Percentiles rank a stretch among this genome's conserved stretches.
Conservation (phyloP, 2,329 filamentous ascomycete species). For the Neonectria sp. region DNA sequence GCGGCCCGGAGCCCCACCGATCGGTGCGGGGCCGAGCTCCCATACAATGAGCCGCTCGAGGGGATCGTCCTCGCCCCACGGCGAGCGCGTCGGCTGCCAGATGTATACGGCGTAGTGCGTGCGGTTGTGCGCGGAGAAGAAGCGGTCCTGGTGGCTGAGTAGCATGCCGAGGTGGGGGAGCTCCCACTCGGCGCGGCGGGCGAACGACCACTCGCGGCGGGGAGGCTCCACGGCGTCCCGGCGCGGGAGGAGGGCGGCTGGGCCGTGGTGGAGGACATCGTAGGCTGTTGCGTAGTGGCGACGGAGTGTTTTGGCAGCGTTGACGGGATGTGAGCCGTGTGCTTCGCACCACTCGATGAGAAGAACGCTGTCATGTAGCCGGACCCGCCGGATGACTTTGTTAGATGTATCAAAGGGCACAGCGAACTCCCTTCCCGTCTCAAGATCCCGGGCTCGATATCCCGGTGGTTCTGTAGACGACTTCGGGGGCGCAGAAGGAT, state of each 20-base stretch:
- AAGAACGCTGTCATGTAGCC: slow-evolving; percentile 68
- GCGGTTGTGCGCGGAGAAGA: slow-evolving; percentile 72
- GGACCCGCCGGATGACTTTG: slow-evolving; percentile 68
- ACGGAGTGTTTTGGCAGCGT: slow-evolving; percentile 66
- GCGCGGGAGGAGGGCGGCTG: slow-evolving; percentile 19
- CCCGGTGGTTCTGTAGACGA: slow-evolving; percentile 12
- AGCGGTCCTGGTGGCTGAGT: slow-evolving; percentile 69
- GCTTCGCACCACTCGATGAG: slow-evolving; percentile 56
- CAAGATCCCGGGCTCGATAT: slow-evolving; percentile 67
- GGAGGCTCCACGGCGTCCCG: slow-evolving; percentile 1
- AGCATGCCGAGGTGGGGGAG: slow-evolving; percentile 51
- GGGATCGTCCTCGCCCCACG: slow-evolving; percentile 69
- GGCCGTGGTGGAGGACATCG: slow-evolving; percentile 56
- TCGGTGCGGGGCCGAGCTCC: slow-evolving; percentile 65
- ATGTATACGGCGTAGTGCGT: slow-evolving; percentile 74
- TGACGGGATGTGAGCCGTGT: slow-evolving; percentile 57
- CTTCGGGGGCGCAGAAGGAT: slow-evolving; percentile 52
- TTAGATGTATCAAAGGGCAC: slow-evolving; percentile 67
- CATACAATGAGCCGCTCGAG: slow-evolving; percentile 72
- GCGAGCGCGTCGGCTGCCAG: slow-evolving; percentile 71
- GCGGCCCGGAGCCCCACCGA: not conserved
- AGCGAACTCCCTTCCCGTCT: slow-evolving; percentile 56
- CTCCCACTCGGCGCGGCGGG: slow-evolving; percentile 72
- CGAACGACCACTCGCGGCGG: slow-evolving; percentile 56
- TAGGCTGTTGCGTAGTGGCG: slow-evolving; percentile 74